Conservation (phyloP, 345 rosid species). For the Syzygium oleosum region DNA sequence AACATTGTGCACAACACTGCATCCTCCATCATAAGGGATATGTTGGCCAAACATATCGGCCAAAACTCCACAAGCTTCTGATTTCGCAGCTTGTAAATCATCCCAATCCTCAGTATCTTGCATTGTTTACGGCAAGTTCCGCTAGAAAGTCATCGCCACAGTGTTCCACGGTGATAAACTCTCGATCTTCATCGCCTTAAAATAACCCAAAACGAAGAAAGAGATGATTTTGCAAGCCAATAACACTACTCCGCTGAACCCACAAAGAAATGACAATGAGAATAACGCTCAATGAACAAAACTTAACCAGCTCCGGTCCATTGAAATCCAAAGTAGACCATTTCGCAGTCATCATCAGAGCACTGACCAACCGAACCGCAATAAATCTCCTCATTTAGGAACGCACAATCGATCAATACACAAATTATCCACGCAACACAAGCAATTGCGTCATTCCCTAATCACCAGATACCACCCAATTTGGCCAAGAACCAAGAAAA, state of each 20-base stretch:
- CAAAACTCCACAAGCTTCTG: constrained; percentile 74
- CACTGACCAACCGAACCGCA: no score
- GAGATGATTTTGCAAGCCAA: no score
- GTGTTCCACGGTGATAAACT: no score
- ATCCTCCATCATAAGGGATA: constrained; percentile 1
- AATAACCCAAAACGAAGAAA: no score
- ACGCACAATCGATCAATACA: neutral
- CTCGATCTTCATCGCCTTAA: no score
- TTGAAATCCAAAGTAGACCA: no score
- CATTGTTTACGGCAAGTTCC: constrained; percentile 70
- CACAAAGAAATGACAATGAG: no score
- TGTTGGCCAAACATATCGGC: constrained; percentile 38
- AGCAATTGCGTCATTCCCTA: neutral
- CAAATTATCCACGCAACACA: neutral
- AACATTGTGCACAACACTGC: neutral
- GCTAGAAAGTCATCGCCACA: constrained; percentile 88
- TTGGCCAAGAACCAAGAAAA: no score
- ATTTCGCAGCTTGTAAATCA: constrained; percentile 56
- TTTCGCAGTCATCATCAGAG: no score
- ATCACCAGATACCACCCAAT: neutral
- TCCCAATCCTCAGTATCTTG: constrained; percentile 84
- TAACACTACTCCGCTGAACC: no score
- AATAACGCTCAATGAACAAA: no score
- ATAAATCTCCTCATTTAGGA: neutral
- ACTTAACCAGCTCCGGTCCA: no score